These are phyloP conservation scores for Syzygium jambos DNA, from an alignment of 345 rosid genomes.

Conservation along the genomic window DNA sequence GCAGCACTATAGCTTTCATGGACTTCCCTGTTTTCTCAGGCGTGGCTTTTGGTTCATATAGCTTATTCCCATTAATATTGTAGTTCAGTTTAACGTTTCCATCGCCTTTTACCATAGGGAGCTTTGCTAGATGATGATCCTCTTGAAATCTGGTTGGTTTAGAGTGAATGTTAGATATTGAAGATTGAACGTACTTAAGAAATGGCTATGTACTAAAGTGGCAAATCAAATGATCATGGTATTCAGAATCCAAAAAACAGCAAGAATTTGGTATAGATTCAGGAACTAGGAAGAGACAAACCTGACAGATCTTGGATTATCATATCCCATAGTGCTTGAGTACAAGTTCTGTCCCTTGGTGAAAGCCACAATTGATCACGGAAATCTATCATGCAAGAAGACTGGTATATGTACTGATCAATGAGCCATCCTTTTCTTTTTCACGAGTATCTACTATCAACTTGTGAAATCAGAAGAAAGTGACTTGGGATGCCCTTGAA, in stretches of 20 bases:
- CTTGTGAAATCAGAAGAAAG: constrained; percentile 1
- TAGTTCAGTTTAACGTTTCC: constrained; percentile 23
- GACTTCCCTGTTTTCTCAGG: constrained; percentile 25
- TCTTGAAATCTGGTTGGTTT: constrained; percentile 43
- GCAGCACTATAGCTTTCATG: constrained; percentile 59
- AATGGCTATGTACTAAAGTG: background rate
- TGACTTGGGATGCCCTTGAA: constrained; percentile 7
- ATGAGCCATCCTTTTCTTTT: background rate
- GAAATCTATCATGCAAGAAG: background rate
- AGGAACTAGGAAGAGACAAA: constrained; percentile 14
- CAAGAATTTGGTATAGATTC: background rate
- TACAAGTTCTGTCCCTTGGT: background rate
- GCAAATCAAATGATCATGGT: background rate
- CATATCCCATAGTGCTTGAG: constrained; percentile 19
- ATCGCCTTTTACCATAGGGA: constrained; percentile 30
- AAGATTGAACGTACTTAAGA: background rate
- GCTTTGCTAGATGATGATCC: constrained; percentile 36
- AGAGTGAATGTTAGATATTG: background rate
- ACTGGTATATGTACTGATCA: background rate
- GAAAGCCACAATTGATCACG: background rate
- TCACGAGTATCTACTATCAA: background rate
- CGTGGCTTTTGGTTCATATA: constrained; percentile 18
- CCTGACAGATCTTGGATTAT: constrained; percentile 70
- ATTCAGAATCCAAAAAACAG: background rate
- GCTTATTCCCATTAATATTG: constrained; percentile 41